Percentiles rank a stretch among this genome's conserved stretches.
phyloP scores from a whole-genome alignment of 345 rosid genomes.

The Salix suchowensis region DNA sequence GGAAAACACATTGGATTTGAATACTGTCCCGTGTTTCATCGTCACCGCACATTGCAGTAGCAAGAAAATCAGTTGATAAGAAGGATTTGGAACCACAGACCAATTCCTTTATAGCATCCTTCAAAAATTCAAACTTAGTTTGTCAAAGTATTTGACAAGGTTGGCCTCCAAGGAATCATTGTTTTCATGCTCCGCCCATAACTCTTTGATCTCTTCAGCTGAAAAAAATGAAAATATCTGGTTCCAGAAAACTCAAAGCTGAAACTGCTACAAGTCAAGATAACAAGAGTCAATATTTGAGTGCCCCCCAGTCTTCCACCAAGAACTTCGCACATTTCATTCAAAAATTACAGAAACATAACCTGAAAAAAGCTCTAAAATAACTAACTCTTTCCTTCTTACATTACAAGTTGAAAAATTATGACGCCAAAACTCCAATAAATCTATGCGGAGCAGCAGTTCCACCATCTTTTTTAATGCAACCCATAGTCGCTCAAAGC shows the following conservation, averaged over 20 bases:
- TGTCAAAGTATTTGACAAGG: conserved; percentile 29
- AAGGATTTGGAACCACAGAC: background rate
- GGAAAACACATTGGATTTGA: background rate
- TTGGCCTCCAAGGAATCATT: conserved; percentile 33
- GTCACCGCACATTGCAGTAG: background rate
- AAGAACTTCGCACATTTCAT: too few species aligned
- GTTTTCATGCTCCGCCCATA: conserved; percentile 32
- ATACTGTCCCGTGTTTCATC: background rate
- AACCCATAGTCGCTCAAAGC: background rate
- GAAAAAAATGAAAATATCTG: background rate
- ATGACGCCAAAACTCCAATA: too few species aligned
- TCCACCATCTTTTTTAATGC: background rate
- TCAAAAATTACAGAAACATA: too few species aligned
- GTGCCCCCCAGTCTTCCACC: conserved; percentile 13
- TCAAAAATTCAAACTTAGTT: background rate
- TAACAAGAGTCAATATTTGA: background rate
- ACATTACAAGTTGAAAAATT: too few species aligned
- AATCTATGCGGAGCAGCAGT: too few species aligned
- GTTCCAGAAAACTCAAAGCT: background rate
- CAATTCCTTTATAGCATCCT: background rate
- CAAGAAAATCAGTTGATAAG: background rate
- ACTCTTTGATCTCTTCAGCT: conserved; percentile 35
- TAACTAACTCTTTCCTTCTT: too few species aligned
- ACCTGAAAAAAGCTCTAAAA: too few species aligned
- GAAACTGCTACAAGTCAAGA: background rate